Evolutionary conservation across 1,139 yeast species (phyloP).

Genomic region (Debaryomyces sp.): DNA sequence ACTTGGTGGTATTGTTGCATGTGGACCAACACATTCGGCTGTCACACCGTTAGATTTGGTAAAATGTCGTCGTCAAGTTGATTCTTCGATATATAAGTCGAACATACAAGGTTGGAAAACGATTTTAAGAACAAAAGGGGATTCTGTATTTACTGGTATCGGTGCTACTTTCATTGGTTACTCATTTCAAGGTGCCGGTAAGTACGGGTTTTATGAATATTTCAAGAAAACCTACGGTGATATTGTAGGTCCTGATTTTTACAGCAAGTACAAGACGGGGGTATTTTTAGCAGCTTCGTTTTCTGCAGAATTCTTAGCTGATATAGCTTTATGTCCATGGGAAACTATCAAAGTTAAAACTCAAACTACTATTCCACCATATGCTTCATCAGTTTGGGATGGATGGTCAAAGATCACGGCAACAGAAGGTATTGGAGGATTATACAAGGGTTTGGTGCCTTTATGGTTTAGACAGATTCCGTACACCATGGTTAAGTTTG

Average conservation of each 20-base stretch:
- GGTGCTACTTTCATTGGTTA: conserved; percentile 93
- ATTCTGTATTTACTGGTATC: conserved; percentile 79
- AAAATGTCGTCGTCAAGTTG: conserved; percentile 89
- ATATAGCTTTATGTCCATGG: conserved; percentile 84
- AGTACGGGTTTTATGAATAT: conserved; percentile 90
- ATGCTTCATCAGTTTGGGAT: conserved; percentile 60
- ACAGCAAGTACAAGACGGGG: conserved; percentile 68
- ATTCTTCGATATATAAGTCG: conserved; percentile 68
- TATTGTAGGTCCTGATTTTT: conserved; percentile 64
- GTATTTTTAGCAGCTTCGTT: conserved; percentile 86
- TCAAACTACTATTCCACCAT: conserved; percentile 90
- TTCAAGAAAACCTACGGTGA: conserved; percentile 80
- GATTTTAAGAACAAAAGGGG: conserved; percentile 74
- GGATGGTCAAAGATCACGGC: conserved; percentile 70
- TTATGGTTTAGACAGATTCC: conserved; percentile 96
- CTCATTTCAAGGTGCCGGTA: conserved; percentile 94
- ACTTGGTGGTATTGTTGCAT: conserved; percentile 85
- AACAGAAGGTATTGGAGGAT: conserved; percentile 67
- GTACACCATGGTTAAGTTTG: conserved; percentile 95
- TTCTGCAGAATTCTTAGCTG: conserved; percentile 90
- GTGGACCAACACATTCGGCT: conserved; percentile 94
- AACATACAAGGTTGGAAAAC: conserved; percentile 78
- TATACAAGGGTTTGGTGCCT: conserved; percentile 87
- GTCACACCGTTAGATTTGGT: conserved; percentile 93
- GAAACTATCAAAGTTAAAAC: conserved; percentile 93